Conservation (phyloP, 306 rosid species). For the Cercis canadensis region DNA sequence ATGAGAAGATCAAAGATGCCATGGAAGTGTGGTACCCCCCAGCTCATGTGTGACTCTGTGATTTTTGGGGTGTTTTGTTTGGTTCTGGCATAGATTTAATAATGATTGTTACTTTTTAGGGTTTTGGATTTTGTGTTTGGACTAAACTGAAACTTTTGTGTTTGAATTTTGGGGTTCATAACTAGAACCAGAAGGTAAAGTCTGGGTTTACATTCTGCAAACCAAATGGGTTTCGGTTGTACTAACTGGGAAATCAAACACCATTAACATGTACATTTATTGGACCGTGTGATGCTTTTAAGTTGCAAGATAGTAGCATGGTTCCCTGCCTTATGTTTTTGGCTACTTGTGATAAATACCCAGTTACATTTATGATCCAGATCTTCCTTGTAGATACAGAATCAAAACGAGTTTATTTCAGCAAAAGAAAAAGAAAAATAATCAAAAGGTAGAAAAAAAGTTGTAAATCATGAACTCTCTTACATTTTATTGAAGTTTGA, state of each 20-base stretch:
- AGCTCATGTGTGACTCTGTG: background rate
- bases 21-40: too few species aligned
- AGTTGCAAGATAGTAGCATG: constrained; percentile 19
- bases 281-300: constrained; percentile 22
- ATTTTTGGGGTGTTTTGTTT: background rate
- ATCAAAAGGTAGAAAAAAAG: too few species aligned
- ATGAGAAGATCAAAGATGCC: too few species aligned
- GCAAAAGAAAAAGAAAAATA: too few species aligned
- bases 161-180: constrained; percentile 12
- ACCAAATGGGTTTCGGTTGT: background rate
- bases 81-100: background rate
- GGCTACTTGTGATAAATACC: background rate
- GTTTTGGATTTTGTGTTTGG: constrained; percentile 27
- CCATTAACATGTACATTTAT: background rate
- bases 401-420: too few species aligned
- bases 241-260: background rate
- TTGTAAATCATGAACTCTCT: too few species aligned
- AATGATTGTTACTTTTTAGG: background rate
- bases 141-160: background rate
- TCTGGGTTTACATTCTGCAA: background rate
- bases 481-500: too few species aligned
- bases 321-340: background rate
- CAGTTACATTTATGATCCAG: too few species aligned
- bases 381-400: too few species aligned
- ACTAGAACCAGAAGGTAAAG: background rate